phyloP scores from a whole-genome alignment of 1,139 yeast species.

The Pneumocystis murina region DNA sequence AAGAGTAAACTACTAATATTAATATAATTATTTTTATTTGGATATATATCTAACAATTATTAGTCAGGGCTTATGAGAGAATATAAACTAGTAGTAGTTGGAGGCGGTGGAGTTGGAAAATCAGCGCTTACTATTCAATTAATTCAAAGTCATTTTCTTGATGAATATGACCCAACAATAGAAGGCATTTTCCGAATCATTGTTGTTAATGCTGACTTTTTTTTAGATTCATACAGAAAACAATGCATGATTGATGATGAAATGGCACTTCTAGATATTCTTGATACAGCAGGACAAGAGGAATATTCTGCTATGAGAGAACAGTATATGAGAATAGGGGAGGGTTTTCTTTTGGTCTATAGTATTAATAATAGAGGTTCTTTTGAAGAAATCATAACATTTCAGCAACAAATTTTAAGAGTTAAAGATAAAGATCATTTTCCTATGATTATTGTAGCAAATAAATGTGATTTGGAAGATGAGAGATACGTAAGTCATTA shows the following conservation, averaged over 20 bases:
- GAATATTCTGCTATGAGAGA: constrained; percentile 49
- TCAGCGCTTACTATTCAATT: constrained; percentile 78
- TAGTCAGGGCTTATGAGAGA: constrained; percentile 20
- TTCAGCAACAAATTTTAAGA: constrained; percentile 69
- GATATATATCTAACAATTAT: neutral
- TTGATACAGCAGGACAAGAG: constrained; percentile 35
- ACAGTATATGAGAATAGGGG: constrained; percentile 35
- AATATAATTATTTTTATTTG: neutral
- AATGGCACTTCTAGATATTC: constrained; percentile 28
- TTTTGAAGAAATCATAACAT: constrained; percentile 60
- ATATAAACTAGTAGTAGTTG: constrained; percentile 80
- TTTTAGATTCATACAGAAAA: constrained; percentile 29
- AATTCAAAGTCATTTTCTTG: constrained; percentile 74
- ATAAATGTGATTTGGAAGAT: constrained; percentile 50
- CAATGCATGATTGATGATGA: constrained; percentile 27
- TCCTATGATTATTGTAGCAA: constrained; percentile 32
- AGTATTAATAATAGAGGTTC: constrained; percentile 70
- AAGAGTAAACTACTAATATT: neutral
- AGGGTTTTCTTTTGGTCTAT: constrained; percentile 43
- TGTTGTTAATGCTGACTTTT: neutral
- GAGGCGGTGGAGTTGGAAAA: constrained; percentile 97
- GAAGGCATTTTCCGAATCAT: constrained; percentile 14
- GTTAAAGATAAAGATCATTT: constrained; percentile 48
- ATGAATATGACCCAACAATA: constrained; percentile 22
- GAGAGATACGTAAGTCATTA: constrained; percentile 38